phyloP scores from a whole-genome alignment of 805 yeast species.

The Candida ascalaphidarum region DNA sequence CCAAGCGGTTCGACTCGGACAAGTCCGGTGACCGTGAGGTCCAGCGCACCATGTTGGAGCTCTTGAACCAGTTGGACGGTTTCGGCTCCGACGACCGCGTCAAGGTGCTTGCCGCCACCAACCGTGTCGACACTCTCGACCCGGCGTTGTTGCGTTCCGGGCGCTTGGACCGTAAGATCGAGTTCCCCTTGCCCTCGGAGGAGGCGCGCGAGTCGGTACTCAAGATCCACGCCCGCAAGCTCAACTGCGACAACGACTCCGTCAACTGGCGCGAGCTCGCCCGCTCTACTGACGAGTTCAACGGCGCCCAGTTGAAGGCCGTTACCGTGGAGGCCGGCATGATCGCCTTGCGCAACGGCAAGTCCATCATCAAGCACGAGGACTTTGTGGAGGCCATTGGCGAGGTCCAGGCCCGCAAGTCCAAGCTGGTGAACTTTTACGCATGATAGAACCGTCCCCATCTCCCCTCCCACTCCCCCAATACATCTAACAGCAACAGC shows the following conservation, averaged over 20 bases:
- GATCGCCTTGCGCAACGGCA: conserved; percentile 97
- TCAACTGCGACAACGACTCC: conserved; percentile 77
- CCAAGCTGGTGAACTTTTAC: conserved; percentile 90
- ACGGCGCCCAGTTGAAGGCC: conserved; percentile 98
- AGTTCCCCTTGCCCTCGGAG: conserved; percentile 95
- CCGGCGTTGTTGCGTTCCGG: conserved; percentile 98
- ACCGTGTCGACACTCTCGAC: conserved; percentile 94
- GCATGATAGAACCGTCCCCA: too few species aligned
- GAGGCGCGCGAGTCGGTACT: conserved; percentile 95
- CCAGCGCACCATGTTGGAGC: conserved; percentile 42
- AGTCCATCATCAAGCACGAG: conserved; percentile 85
- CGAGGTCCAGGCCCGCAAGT: conserved; percentile 96
- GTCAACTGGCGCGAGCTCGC: conserved; percentile 99
- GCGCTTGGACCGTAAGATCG: conserved; percentile 94
- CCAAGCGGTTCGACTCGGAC: conserved; percentile 37
- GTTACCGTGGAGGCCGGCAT: conserved; percentile 99
- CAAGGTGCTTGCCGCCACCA: conserved; percentile 95
- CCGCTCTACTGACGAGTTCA: conserved; percentile 95
- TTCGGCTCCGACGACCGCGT: conserved; percentile 96
- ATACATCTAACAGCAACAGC: too few species aligned
- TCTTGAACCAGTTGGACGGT: conserved; percentile 64
- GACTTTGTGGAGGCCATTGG: conserved; percentile 97
- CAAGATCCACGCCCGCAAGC: conserved; percentile 94
- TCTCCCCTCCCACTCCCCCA: too few species aligned
- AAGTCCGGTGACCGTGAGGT: conserved; percentile 40